phyloP scores from a whole-genome alignment of 83 land plant species.

The Isoetes engelmannii region DNA sequence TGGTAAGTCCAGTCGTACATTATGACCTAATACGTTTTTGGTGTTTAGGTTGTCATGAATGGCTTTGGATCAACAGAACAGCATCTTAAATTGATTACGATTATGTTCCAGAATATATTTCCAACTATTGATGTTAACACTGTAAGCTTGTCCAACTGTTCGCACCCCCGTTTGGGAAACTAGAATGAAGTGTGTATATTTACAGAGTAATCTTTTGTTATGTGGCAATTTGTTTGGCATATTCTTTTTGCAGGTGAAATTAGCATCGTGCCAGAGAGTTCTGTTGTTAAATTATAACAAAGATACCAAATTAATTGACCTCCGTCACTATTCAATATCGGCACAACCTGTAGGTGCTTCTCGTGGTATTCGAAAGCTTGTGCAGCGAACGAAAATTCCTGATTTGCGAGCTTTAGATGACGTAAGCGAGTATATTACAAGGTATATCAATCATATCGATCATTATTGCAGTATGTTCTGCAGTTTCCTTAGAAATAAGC shows the following conservation, averaged over 20 bases:
- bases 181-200: background rate
- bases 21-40: no score
- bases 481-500: no score
- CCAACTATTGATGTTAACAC: conserved; percentile 89
- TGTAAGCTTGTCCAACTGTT: conserved; percentile 32
- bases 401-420: conserved; percentile 79
- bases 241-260: conserved; percentile 60
- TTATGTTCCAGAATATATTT: conserved; percentile 92
- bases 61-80: conserved; percentile 88
- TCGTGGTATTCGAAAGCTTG: conserved; percentile 84
- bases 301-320: conserved; percentile 78
- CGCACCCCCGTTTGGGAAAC: background rate
- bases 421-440: conserved; percentile 90
- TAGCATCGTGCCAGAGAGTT: conserved; percentile 84
- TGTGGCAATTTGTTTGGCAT: background rate
- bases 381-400: conserved; percentile 78
- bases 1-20: no score
- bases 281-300: conserved; percentile 74
- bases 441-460: no score
- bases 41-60: conserved; percentile 74
- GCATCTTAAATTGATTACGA: conserved; percentile 72
- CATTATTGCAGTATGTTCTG: background rate
- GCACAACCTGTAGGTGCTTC: conserved; percentile 91
- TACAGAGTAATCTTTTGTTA: background rate
- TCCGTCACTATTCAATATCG: conserved; percentile 86